Evolutionary conservation across 805 yeast species (phyloP), one percentile per base, ranked within the genome.

Genomic region (Scheffersomyces spartinae): DNA sequence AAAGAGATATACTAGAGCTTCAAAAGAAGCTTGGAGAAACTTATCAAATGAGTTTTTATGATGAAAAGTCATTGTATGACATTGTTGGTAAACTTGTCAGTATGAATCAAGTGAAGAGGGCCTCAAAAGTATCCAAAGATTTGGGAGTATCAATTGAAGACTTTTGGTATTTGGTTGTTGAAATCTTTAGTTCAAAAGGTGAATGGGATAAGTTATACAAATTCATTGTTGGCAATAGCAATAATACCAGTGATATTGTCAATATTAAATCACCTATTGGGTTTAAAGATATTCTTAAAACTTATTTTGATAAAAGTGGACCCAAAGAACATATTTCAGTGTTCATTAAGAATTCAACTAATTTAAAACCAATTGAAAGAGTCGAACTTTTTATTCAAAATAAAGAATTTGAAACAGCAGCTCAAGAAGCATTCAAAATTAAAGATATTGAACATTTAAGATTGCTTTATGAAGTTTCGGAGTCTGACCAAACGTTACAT

Each of bases 201-300:
- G 52, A 58, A 10, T 59, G 57, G 34, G 61, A 57, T 13, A 36
- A 47, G 16, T 38, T 60, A 13, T 45, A 50, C 31, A 45, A 47
- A 27, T 57, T 59, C 32, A 43, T 54, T 4, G 19, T 32, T 15
- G 39, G 42, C 9, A 20, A 36, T 9, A 34, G 33, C 8, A 29
- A 25, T 21, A 31, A 33, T 16, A 28, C 38, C 9, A 12, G 21
- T 35, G 64, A 68, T 16, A 65, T 73, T 39, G 67, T 74, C 0
- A 57, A 52, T 3, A 43, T 49, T 2, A 75, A 70, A 33, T 71
- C 91, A 0, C 79, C 82, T 0, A 79, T 84, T 21, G 85, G 88
- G 0, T 76, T 75, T 31, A 64, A 61, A 32, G 74, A 78, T 1
- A 74, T 84, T 35, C 79, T 61, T 28, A 55, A 64, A 9, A 66